Base-by-base conservation (phyloP, 169 alveolate species). In the Eimeria acervulina region DNA sequence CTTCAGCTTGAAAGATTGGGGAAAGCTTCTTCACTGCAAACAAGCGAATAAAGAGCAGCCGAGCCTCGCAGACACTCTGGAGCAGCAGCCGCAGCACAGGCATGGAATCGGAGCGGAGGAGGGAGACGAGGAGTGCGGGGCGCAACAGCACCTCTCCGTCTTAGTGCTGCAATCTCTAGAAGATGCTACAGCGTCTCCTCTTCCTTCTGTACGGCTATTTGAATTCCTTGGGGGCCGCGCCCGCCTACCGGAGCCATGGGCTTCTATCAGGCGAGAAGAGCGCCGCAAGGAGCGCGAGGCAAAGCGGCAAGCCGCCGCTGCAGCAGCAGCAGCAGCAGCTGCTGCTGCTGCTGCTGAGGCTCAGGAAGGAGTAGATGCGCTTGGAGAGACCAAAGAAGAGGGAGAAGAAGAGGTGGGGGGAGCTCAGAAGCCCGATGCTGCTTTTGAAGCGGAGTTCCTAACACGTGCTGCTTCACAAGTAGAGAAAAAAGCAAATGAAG, bases 211-310 rank as follows among this genome's bases (percentile, higher is more conserved):
- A 36, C 55, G 89, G 26, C 47, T 78, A 12, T 78, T 78, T 31
- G 63, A 78, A 26, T 21, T 19, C 15, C 33, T 78, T 12, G 89
- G 89, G 40, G 89, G 89, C 13, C 19, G 63, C 0, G 89, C 66
- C 23, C 8, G 1, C 23, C 66, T 78, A 28, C 89, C 89, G 1
- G 66, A 78, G 89, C 68, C 89, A 17, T 78, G 61, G 89, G 89
- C 89, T 42, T 78, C 89, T 5, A 21, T 78, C 66, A 59, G n/a
- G 1, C 61, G 89, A 21, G 89, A 78, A 31, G 89, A 78, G 66
- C 55, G 63, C 21, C 89, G n/a, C 26, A 17, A 21, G 36, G 89
- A 78, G 89, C 61, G n/a, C 66, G 66, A 78, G 89, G 31, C 74
- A 4, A 61, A 26, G n/a, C 5, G 74, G 74, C 74, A 17, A 26